These are phyloP conservation scores for Mycena metata DNA, from an alignment of 768 basidiomycete species.

Conservation along the genomic window DNA sequence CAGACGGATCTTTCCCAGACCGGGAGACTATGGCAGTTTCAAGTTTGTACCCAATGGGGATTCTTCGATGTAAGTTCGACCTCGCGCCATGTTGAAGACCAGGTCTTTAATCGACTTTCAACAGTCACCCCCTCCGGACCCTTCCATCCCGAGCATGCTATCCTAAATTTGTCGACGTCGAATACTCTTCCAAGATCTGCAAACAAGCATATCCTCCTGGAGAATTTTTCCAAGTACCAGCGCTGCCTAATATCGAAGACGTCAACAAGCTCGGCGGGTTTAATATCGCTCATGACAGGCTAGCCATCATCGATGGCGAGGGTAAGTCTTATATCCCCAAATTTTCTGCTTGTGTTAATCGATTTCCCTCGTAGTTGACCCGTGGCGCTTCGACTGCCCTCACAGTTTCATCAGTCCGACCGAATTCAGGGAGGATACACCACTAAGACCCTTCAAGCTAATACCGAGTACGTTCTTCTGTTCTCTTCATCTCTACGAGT, in stretches of 20 bases:
- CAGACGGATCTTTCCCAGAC: conserved; percentile 73
- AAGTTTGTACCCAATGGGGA: conserved; percentile 96
- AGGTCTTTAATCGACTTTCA: conserved; percentile 16
- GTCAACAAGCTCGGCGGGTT: conserved; percentile 32
- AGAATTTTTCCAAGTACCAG: conserved; percentile 29
- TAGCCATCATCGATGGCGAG: conserved; percentile 31
- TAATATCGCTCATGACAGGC: conserved; percentile 32
- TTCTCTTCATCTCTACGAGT: conserved; percentile 16
- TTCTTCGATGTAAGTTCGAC: conserved; percentile 78
- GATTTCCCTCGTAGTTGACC: conserved; percentile 22
- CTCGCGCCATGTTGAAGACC: conserved; percentile 11
- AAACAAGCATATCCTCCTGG: conserved; percentile 32
- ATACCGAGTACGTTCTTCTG: conserved; percentile 25
- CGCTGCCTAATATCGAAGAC: conserved; percentile 28
- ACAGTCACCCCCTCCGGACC: conserved; percentile 3
- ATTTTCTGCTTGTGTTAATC: conserved; percentile 14
- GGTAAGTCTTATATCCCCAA: conserved; percentile 21
- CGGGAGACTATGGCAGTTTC: conserved; percentile 92
- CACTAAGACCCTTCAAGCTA: conserved; percentile 27
- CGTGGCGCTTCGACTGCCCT: conserved; percentile 33
- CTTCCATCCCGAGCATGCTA: conserved; percentile 61
- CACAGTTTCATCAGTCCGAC: conserved; percentile 31
- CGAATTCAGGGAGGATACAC: conserved; percentile 26
- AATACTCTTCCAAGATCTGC: conserved; percentile 42
- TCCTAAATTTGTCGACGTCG: conserved; percentile 74